These are phyloP conservation scores for Penicillium concentricum DNA, from an alignment of 2,329 filamentous ascomycete genomes.

Conservation along the genomic window DNA sequence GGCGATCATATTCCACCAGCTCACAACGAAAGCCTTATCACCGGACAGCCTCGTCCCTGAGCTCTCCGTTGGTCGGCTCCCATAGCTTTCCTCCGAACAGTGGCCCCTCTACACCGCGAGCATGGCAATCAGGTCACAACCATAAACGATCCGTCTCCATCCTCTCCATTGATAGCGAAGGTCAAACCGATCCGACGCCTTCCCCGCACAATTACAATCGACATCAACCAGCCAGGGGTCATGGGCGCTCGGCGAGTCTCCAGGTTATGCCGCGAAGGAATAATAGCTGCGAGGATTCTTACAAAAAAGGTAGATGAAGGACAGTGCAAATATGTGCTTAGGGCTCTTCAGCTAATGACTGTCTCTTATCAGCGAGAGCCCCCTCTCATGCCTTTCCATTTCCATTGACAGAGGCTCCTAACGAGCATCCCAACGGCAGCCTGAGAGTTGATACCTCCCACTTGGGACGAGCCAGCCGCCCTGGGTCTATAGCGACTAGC, in stretches of 20 bases:
- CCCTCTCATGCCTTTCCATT: conserved; percentile 34
- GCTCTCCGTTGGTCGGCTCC: conserved; percentile 38
- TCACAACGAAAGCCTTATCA: conserved; percentile 38
- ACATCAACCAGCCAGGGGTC: conserved; percentile 60
- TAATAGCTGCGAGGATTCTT: conserved; percentile 41
- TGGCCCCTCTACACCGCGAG: conserved; percentile 32
- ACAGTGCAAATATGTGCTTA: not conserved
- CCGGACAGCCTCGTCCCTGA: conserved; percentile 42
- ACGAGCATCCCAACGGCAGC: conserved; percentile 27
- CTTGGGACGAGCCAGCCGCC: conserved; percentile 24
- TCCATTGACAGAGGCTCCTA: conserved; percentile 32
- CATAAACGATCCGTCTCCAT: conserved; percentile 80
- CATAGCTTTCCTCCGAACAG: conserved; percentile 42
- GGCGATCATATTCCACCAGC: conserved; percentile 36
- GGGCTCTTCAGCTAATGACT: not conserved
- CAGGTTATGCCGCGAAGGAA: conserved; percentile 63
- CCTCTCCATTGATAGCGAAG: conserved; percentile 67
- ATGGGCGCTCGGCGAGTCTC: conserved; percentile 76
- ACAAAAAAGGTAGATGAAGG: conserved; percentile 37
- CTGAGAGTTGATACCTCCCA: conserved; percentile 37
- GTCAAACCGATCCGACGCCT: conserved; percentile 32
- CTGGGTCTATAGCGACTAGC: conserved; percentile 29
- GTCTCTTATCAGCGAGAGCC: conserved; percentile 31
- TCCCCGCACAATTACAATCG: conserved; percentile 40
- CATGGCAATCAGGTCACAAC: conserved; percentile 49